phyloP scores from a whole-genome alignment of 2,329 filamentous ascomycete genomes.

The Trichoderma sp. region DNA sequence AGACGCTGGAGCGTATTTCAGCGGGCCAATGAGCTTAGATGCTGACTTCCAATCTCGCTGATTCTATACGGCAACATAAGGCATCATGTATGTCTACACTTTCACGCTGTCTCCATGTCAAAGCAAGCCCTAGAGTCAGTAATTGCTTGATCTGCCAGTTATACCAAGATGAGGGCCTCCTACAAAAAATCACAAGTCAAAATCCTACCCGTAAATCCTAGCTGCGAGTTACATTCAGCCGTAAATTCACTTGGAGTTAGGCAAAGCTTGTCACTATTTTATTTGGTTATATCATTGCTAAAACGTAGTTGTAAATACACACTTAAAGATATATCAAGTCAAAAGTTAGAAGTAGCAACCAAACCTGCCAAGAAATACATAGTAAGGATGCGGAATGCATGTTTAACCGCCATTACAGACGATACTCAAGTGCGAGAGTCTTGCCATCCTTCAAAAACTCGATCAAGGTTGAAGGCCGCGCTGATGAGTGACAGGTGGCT shows the following conservation, averaged over 20 bases:
- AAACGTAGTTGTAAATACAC: neutral
- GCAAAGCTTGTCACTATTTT: neutral
- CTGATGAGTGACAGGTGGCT: conserved; percentile 76
- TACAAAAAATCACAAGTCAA: conserved; percentile 32
- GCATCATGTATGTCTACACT: conserved; percentile 38
- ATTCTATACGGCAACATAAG: neutral
- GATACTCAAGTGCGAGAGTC: conserved; percentile 1
- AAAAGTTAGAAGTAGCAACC: neutral
- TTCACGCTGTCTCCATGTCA: conserved; percentile 36
- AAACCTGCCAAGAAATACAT: neutral
- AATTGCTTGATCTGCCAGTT: conserved; percentile 31
- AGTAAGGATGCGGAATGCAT: neutral
- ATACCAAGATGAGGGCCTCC: conserved; percentile 27
- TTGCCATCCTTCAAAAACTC: conserved; percentile 43
- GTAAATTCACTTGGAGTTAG: conserved; percentile 29
- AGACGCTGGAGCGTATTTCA: conserved; percentile 31
- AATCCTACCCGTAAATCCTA: conserved; percentile 34
- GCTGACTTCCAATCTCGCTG: neutral
- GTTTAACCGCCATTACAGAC: neutral
- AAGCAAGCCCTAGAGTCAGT: conserved; percentile 37
- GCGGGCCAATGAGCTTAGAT: neutral
- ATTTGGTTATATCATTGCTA: too few relatives aligned
- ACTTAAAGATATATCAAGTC: neutral
- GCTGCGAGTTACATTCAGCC: conserved; percentile 33
- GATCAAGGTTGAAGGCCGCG: conserved; percentile 75